These are phyloP conservation scores for Zhuliangozyma parablackwelliae DNA, from an alignment of 1,139 yeast genomes.

Conservation along the genomic window DNA sequence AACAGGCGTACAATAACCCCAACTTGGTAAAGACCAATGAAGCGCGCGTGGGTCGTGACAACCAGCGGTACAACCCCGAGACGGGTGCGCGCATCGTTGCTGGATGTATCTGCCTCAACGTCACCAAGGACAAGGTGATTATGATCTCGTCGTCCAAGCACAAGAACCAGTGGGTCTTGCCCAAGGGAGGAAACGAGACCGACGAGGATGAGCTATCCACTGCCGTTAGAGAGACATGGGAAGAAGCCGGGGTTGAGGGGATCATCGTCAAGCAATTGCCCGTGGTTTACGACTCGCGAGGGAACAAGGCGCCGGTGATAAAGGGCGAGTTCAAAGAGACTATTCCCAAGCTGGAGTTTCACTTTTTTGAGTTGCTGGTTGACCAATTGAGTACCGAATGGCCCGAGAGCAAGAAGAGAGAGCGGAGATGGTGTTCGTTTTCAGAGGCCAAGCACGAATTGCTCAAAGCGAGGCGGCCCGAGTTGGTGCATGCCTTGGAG, in stretches of 20 bases:
- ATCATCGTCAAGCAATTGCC: conserved; percentile 53
- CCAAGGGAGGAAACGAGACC: conserved; percentile 91
- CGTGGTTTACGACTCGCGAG: conserved; percentile 63
- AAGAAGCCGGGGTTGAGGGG: conserved; percentile 90
- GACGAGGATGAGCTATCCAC: conserved; percentile 66
- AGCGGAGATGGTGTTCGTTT: conserved; percentile 72
- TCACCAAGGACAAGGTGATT: conserved; percentile 55
- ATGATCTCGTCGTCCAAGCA: conserved; percentile 73
- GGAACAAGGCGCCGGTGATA: conserved; percentile 53
- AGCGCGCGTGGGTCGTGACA: conserved; percentile 33
- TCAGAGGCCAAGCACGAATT: conserved; percentile 69
- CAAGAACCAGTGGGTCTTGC: conserved; percentile 74
- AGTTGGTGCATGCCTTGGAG: conserved; percentile 61
- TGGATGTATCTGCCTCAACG: conserved; percentile 76
- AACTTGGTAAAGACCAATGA: conserved; percentile 11
- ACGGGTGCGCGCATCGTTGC: conserved; percentile 86
- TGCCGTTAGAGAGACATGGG: conserved; percentile 94
- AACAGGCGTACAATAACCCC: conserved; percentile 1
- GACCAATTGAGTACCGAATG: conserved; percentile 53
- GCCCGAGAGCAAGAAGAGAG: conserved; percentile 68
- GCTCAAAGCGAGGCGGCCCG: conserved; percentile 57
- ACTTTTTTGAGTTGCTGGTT: conserved; percentile 73
- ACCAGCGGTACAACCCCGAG: conserved; percentile 39
- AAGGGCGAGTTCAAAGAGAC: conserved; percentile 37
- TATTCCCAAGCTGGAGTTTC: conserved; percentile 74